Base-by-base conservation (phyloP, 768 basidiomycete genomes). In the Termitomyces sp. region DNA sequence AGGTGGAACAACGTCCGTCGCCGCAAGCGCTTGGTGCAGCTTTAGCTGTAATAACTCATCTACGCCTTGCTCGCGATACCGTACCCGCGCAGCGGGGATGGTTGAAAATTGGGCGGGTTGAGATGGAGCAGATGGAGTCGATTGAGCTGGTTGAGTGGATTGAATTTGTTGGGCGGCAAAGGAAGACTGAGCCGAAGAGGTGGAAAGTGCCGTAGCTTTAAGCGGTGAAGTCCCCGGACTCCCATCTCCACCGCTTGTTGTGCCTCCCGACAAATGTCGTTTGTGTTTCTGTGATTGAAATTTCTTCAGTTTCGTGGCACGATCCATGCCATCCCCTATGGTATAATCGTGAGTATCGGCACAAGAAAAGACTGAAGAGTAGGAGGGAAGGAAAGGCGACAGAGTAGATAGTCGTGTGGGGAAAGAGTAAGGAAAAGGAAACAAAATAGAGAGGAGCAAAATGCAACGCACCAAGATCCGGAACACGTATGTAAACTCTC, bases 21-120 rank as follows among this genome's bases (percentile, higher is more conserved):
- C 83, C 10, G 88, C 85, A 49, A 98, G 75, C 11, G 88, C 87
- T 66, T 95, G 93, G 60, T 94, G 86, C 29, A 98, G 76, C 67
- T 98, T 97, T 54, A 98, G 77, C 69, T 97, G 94, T 47, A 98
- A 72, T 23, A 97, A 78, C 71, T 98, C 95, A 67, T 98, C 95
- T 2, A 98, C 95, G 11, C 92, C 94, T 70, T 98, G 94, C 64
- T 95, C 92, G 53, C 91, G 82, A 65, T 86, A 92, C 33, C 84
- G 81, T 52, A 85, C 69, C 33, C 82, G 79, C 29, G 65, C 63
- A 11, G 68, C 13, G 11, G 41, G 32, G 5, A n/a, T 18, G 1
- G 31, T 7, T n/a, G 9, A 27, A 9, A n/a, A n/a, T n/a, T n/a
- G n/a, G 23, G 25, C 9, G 22, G 15, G 42, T 11, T 29, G 29